Evolutionary conservation across 495 filamentous ascomycete genomes (phyloP).

Genomic region (Beverwykella pulmonaria): DNA sequence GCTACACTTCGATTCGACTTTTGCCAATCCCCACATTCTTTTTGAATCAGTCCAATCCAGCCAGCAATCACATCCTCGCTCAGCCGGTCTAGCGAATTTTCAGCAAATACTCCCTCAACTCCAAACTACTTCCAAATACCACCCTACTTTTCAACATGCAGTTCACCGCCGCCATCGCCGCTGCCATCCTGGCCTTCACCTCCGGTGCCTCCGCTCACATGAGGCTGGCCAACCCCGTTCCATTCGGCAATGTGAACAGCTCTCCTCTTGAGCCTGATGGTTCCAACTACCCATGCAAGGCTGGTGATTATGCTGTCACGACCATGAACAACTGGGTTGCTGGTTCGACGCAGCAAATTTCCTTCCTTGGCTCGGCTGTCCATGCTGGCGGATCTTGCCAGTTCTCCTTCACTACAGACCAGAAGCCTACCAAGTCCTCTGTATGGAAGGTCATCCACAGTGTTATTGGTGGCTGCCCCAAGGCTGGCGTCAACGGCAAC

Average conservation of each 20-base stretch:
- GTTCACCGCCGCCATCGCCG: constrained; percentile 40
- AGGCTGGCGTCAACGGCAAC: constrained; percentile 49
- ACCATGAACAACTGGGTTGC: constrained; percentile 55
- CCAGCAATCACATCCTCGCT: constrained; percentile 11
- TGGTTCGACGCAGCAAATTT: constrained; percentile 57
- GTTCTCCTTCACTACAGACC: constrained; percentile 77
- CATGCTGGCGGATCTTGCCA: constrained; percentile 91
- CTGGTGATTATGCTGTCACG: constrained; percentile 49
- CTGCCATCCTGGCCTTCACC: constrained; percentile 48
- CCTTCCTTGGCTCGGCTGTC: constrained; percentile 64
- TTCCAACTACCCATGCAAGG: constrained; percentile 80
- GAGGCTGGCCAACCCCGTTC: constrained; percentile 66
- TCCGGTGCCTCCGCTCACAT: constrained; percentile 66
- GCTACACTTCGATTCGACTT: constrained; percentile 26
- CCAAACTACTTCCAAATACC: background rate
- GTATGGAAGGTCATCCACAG: constrained; percentile 81
- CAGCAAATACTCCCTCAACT: constrained; percentile 21
- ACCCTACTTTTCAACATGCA: constrained; percentile 37
- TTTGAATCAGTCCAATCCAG: constrained; percentile 4
- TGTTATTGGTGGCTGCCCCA: constrained; percentile 79
- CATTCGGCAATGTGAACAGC: constrained; percentile 56
- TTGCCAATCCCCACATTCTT: constrained; percentile 1
- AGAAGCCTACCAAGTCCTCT: constrained; percentile 55
- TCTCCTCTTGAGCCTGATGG: constrained; percentile 63
- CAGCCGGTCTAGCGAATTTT: constrained; percentile 42